A percentile compares a stretch with the other conserved stretches of the same genome.
Evolutionary conservation across 495 filamentous ascomycete genomes (phyloP).

Genomic region (Neurospora sublineolata): DNA sequence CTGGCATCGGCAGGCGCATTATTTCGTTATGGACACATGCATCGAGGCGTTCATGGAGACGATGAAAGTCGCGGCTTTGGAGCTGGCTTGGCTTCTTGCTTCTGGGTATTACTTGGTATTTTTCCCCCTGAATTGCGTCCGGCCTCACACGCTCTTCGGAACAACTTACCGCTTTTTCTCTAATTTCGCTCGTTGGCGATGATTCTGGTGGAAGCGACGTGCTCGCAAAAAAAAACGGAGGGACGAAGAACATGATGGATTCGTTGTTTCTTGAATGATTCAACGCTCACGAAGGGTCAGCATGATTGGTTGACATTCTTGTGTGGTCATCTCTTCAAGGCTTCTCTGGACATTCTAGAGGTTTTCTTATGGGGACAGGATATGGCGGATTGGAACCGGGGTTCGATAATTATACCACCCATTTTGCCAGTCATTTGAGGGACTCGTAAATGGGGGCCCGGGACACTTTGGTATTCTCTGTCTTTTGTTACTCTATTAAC

Average conservation of each 20-base stretch:
- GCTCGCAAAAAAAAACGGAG: neutral
- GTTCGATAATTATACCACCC: neutral
- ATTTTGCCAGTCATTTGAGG: neutral
- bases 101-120: neutral
- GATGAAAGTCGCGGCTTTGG: neutral
- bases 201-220: neutral
- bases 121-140: neutral
- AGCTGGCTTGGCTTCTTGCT: neutral
- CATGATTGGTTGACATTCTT: neutral
- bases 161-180: neutral
- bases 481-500: neutral
- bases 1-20: conserved; percentile 18
- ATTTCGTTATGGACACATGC: neutral
- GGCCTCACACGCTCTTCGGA: neutral
- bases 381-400: neutral
- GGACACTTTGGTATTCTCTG: neutral
- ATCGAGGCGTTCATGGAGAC: neutral
- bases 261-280: neutral
- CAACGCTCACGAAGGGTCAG: neutral
- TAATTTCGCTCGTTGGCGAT: neutral
- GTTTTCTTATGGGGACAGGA: neutral
- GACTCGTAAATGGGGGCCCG: neutral
- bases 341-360: neutral
- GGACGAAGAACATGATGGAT: neutral
- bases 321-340: neutral